Conservation (phyloP, 768 basidiomycete genomes). For the Tricholoma terreum region DNA sequence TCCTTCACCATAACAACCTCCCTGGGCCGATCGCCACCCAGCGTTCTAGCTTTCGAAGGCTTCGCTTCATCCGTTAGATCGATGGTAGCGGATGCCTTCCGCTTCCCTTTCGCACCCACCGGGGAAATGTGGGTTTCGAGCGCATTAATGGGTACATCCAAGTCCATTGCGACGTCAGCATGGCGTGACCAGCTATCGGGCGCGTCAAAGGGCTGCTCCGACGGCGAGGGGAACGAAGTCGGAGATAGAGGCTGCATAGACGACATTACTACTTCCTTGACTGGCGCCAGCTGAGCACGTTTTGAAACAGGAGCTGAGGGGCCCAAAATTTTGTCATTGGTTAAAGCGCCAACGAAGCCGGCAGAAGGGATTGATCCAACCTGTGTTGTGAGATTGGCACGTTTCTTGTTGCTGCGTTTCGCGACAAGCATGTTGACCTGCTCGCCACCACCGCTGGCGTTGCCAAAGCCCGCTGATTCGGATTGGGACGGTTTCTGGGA, state of each 20-base stretch:
- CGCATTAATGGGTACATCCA: slow-evolving; percentile 54
- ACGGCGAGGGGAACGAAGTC: slow-evolving; percentile 45
- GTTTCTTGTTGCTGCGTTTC: slow-evolving; percentile 68
- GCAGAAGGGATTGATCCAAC: slow-evolving; percentile 22
- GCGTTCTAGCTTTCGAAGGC: slow-evolving; percentile 44
- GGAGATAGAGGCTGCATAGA: slow-evolving; percentile 20
- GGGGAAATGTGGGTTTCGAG: slow-evolving; percentile 42
- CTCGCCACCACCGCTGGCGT: slow-evolving; percentile 46
- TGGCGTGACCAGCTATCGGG: slow-evolving; percentile 35
- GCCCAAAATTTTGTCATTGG: slow-evolving; percentile 17
- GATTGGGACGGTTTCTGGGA: slow-evolving; percentile 1
- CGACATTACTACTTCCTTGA: slow-evolving; percentile 23
- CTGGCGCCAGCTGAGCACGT: slow-evolving; percentile 32
- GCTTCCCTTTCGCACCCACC: slow-evolving; percentile 41
- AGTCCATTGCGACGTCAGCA: slow-evolving; percentile 47
- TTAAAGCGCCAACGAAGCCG: slow-evolving; percentile 11
- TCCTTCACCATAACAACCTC: slow-evolving; percentile 52
- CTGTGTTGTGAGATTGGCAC: slow-evolving; percentile 32
- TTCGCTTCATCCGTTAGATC: slow-evolving; percentile 40
- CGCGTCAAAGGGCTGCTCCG: slow-evolving; percentile 47
- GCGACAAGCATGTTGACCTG: slow-evolving; percentile 72
- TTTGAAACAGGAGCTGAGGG: slow-evolving; percentile 30
- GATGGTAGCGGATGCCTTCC: slow-evolving; percentile 40
- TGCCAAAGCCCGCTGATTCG: slow-evolving; percentile 25
- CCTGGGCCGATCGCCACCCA: slow-evolving; percentile 65